Percentiles rank a stretch among this genome's conserved stretches.
Evolutionary conservation across 2,329 filamentous ascomycete species (phyloP).

Genomic region (Paecilomyces variotii): DNA sequence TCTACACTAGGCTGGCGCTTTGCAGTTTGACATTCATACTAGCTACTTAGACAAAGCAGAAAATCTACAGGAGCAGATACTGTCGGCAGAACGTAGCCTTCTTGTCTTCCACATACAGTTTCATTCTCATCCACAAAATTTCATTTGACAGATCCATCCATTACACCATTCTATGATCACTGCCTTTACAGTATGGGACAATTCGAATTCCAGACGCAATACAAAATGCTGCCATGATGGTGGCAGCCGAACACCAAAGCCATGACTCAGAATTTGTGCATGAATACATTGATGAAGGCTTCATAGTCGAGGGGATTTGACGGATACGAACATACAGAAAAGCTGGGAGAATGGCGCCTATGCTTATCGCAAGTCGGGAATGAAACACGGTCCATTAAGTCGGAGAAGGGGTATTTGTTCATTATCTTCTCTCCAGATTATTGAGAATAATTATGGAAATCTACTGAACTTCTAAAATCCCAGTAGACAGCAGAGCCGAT

Average conservation of each 20-base stretch:
- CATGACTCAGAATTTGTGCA: conserved; percentile 24
- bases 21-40: no score
- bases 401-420: conserved; percentile 29
- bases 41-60: no score
- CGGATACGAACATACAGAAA: conserved; percentile 22
- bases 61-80: no score
- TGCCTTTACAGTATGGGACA: neutral
- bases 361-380: conserved; percentile 34
- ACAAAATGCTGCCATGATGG: conserved; percentile 26
- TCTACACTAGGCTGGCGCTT: no score
- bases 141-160: neutral
- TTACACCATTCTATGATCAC: no score
- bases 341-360: conserved; percentile 29
- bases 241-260: conserved; percentile 26
- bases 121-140: neutral
- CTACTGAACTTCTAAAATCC: neutral
- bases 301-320: conserved; percentile 27
- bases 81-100: no score
- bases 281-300: conserved; percentile 33
- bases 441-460: neutral
- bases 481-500: no score
- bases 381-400: conserved; percentile 34
- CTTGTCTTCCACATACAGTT: neutral
- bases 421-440: neutral
- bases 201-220: conserved; percentile 11